Conservation (phyloP, 163 green algal species). For the Prototheca stagnorum region DNA sequence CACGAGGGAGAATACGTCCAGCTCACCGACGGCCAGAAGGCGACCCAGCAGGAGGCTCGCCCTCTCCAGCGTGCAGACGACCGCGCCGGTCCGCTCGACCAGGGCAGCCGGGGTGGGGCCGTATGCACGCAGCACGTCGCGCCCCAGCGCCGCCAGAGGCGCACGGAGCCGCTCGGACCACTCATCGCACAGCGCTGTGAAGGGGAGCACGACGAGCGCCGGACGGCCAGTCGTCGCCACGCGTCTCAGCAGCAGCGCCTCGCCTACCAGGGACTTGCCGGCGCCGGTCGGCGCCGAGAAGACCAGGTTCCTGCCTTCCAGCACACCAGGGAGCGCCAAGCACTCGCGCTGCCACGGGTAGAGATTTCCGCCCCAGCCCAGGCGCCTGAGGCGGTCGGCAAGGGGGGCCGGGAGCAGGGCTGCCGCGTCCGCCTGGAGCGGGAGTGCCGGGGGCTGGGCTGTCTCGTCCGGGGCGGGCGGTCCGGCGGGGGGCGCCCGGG, state of each 20-base stretch:
- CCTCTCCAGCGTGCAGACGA: conserved; percentile 98
- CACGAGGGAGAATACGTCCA: conserved; percentile 50
- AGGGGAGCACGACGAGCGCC: conserved; percentile 67
- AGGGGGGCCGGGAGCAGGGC: too few species aligned
- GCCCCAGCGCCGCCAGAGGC: conserved; percentile 27
- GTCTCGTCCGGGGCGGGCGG: too few species aligned
- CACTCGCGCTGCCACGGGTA: conserved; percentile 54
- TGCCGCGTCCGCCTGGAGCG: too few species aligned
- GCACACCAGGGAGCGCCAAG: conserved; percentile 31
- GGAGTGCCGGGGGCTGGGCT: too few species aligned
- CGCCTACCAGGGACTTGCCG: conserved; percentile 87
- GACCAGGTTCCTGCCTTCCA: conserved; percentile 61
- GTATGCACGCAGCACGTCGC: conserved; percentile 26
- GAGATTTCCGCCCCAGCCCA: too few species aligned
- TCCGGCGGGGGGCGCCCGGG: too few species aligned
- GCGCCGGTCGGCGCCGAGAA: conserved; percentile 78
- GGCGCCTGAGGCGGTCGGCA: too few species aligned
- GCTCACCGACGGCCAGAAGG: conserved; percentile 55
- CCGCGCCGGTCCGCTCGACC: conserved; percentile 21
- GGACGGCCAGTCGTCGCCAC: conserved; percentile 22
- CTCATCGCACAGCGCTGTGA: conserved; percentile 60
- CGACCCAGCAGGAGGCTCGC: conserved; percentile 64
- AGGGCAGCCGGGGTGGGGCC: conserved; percentile 26
- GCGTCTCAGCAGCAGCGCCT: conserved; percentile 69
- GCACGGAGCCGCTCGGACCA: conserved; percentile 54